A percentile compares a stretch with the other conserved stretches of the same genome.
Evolutionary conservation across 2,329 filamentous ascomycete species (phyloP).

Genomic region (Penicillium sp.): DNA sequence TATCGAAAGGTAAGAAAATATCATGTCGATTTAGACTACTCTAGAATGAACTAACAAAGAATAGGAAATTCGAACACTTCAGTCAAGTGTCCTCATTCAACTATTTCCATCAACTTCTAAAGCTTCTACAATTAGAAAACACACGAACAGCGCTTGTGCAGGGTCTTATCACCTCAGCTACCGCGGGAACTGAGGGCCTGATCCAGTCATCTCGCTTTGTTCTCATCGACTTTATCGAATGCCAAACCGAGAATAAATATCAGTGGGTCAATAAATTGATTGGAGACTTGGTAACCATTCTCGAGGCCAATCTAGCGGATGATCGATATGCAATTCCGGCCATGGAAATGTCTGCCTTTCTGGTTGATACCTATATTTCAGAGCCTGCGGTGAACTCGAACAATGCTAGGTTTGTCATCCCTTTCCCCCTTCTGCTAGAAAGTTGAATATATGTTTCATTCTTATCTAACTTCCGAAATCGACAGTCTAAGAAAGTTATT

Average conservation of each 20-base stretch:
- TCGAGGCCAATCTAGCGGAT: constrained; percentile 51
- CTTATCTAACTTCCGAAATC: neutral
- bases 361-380: constrained; percentile 60
- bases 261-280: constrained; percentile 37
- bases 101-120: constrained; percentile 42
- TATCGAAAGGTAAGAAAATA: constrained; percentile 40
- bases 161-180: constrained; percentile 43
- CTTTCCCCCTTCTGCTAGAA: neutral
- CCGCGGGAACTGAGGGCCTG: constrained; percentile 42
- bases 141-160: constrained; percentile 36
- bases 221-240: constrained; percentile 33
- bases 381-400: constrained; percentile 43
- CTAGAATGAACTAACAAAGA: constrained; percentile 2
- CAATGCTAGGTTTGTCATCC: constrained; percentile 24
- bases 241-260: constrained; percentile 27
- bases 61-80: constrained; percentile 40
- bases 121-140: constrained; percentile 33
- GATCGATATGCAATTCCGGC: constrained; percentile 72
- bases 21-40: neutral
- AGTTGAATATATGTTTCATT: neutral
- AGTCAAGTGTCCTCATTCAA: constrained; percentile 41
- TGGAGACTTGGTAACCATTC: constrained; percentile 51
- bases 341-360: constrained; percentile 71
- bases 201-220: constrained; percentile 41
- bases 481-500: constrained; percentile 59